Evolutionary conservation across 2,329 filamentous ascomycete species (phyloP).

Genomic region (Fusarium virguliforme): DNA sequence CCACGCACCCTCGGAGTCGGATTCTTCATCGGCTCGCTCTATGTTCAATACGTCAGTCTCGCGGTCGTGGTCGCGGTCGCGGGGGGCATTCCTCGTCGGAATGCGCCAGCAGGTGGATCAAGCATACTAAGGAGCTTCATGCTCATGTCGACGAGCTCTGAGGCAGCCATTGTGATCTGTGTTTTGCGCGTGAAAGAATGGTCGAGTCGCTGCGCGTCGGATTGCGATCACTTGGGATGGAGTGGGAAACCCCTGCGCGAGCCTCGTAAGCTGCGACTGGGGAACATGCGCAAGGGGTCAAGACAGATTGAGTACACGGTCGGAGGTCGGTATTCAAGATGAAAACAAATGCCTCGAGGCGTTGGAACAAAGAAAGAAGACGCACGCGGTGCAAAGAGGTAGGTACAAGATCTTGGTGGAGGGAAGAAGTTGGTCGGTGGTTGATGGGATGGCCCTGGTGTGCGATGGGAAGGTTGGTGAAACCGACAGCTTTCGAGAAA

Average conservation of each 20-base stretch:
- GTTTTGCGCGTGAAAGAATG: background rate
- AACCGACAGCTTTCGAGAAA: constrained; percentile 47
- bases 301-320: constrained; percentile 7
- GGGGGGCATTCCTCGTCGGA: constrained; percentile 9
- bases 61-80: constrained; percentile 11
- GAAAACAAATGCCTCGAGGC: constrained; percentile 4
- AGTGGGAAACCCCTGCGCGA: constrained; percentile 48
- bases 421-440: constrained; percentile 3
- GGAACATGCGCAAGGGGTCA: constrained; percentile 43
- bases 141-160: constrained; percentile 52
- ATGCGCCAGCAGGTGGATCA: constrained; percentile 22
- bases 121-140: constrained; percentile 54
- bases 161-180: constrained; percentile 43
- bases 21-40: constrained; percentile 54
- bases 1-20: constrained; percentile 56
- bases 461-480: constrained; percentile 28
- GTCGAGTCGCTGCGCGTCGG: constrained; percentile 15
- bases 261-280: constrained; percentile 47
- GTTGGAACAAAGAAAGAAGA: constrained; percentile 1
- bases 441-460: constrained; percentile 17
- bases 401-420: constrained; percentile 21
- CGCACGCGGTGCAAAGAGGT: constrained; percentile 23
- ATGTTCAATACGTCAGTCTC: constrained; percentile 45
- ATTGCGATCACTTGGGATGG: constrained; percentile 32
- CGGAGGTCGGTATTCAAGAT: background rate